phyloP scores from a whole-genome alignment of 176 grass and related monocot genomes.

The Aegilops sharonensis region DNA sequence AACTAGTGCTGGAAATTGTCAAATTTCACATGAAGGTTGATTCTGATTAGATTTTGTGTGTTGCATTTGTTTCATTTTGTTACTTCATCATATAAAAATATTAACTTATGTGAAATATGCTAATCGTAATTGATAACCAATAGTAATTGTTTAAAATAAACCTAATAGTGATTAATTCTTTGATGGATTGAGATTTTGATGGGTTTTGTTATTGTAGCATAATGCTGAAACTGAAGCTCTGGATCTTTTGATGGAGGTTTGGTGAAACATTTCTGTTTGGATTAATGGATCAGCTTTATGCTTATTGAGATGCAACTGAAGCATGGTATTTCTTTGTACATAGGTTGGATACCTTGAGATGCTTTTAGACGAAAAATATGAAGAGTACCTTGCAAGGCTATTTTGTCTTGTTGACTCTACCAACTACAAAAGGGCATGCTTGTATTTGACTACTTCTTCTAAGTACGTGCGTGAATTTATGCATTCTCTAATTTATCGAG shows the following conservation, averaged over 20 bases:
- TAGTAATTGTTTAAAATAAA: not conserved
- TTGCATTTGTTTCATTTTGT: slow-evolving; percentile 7
- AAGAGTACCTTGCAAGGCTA: slow-evolving; percentile 17
- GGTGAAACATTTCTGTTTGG: not conserved
- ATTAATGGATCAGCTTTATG: not conserved
- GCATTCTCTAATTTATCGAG: not conserved
- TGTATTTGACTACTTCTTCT: slow-evolving; percentile 89
- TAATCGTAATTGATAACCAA: not conserved
- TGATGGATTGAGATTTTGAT: not conserved
- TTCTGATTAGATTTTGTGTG: not conserved
- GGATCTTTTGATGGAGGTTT: slow-evolving; percentile 98
- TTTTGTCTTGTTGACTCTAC: slow-evolving; percentile 85
- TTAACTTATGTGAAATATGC: not conserved
- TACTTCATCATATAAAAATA: not conserved
- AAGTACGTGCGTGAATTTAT: slow-evolving; percentile 41
- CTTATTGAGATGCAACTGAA: not conserved
- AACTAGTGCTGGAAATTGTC: slow-evolving; percentile 94
- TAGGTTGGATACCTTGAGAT: slow-evolving; percentile 97
- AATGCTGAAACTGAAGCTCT: slow-evolving; percentile 97
- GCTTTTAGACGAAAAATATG: not conserved
- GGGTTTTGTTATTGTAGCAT: slow-evolving; percentile 50
- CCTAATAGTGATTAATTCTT: not conserved
- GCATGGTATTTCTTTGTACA: slow-evolving; percentile 13
- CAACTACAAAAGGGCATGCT: slow-evolving; percentile 86
- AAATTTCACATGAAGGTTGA: slow-evolving; percentile 98